A percentile compares a stretch with the other conserved stretches of the same genome.
phyloP scores from a whole-genome alignment of 805 yeast genomes.

The Torulaspora quercuum region DNA sequence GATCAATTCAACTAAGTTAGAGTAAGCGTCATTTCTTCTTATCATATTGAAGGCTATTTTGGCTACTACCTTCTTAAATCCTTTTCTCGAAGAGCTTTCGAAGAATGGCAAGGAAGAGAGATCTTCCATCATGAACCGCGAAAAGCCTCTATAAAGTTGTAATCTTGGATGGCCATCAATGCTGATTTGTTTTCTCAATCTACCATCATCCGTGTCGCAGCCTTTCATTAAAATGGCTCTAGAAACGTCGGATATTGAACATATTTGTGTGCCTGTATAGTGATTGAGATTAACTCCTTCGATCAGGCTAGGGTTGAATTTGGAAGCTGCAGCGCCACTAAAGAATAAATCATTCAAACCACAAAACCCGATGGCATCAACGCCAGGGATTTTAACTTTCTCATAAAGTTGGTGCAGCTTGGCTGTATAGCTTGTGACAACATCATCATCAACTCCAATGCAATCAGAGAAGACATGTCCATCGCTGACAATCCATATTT shows the following conservation, averaged over 20 bases:
- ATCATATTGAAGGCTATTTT: conserved; percentile 63
- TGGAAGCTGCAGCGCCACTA: conserved; percentile 27
- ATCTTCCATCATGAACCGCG: conserved; percentile 59
- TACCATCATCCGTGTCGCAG: conserved; percentile 56
- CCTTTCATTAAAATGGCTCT: conserved; percentile 44
- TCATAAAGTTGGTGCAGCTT: conserved; percentile 44
- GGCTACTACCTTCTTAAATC: conserved; percentile 49
- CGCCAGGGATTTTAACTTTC: conserved; percentile 34
- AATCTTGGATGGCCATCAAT: conserved; percentile 55
- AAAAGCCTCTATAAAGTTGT: conserved; percentile 53
- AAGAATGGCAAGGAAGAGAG: conserved; percentile 43
- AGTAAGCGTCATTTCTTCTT: conserved; percentile 60
- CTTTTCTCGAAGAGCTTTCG: conserved; percentile 42
- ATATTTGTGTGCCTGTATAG: conserved; percentile 41
- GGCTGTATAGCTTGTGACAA: conserved; percentile 47
- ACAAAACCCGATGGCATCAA: conserved; percentile 40
- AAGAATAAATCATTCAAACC: conserved; percentile 43
- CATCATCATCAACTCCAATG: conserved; percentile 56
- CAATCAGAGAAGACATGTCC: conserved; percentile 67
- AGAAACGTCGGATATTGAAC: conserved; percentile 39
- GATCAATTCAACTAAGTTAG: conserved; percentile 55
- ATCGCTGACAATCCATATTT: conserved; percentile 56
- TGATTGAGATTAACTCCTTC: conserved; percentile 34
- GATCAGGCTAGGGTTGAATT: conserved; percentile 34
- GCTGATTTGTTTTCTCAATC: conserved; percentile 57